Conservation (phyloP, 176 grass and related monocot species). For the Melocanna baccifera region DNA sequence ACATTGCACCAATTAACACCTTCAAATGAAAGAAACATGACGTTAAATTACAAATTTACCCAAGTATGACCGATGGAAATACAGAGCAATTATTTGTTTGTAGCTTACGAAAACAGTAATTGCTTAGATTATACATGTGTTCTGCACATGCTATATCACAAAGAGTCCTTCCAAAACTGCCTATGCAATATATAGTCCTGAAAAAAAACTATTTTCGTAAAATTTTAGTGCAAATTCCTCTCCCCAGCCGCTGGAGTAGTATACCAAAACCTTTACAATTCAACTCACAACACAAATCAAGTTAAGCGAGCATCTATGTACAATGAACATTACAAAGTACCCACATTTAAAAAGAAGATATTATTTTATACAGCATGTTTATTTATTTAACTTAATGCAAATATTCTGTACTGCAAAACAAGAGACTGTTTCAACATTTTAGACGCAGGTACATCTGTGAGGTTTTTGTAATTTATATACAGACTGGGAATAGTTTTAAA, state of each 20-base stretch:
- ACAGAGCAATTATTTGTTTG: not conserved
- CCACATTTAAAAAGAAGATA: not conserved
- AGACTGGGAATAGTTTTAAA: not conserved
- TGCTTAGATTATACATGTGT: not conserved
- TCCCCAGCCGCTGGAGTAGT: not conserved
- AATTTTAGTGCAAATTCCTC: not conserved
- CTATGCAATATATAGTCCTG: not conserved
- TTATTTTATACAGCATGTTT: not conserved
- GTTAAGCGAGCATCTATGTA: not conserved
- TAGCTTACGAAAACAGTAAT: not conserved
- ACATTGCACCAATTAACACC: not conserved
- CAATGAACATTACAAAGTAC: not conserved
- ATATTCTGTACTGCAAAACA: not conserved
- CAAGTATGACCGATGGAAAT: not conserved
- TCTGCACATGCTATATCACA: not conserved
- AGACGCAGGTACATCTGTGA: not conserved
- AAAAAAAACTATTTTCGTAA: not conserved
- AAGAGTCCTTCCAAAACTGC: not conserved
- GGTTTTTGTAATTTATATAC: not conserved
- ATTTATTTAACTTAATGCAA: not conserved
- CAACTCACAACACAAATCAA: not conserved
- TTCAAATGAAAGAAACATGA: not conserved
- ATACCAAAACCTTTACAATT: not conserved
- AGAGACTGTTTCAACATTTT: not conserved
- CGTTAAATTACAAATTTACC: not conserved